These are phyloP conservation scores for Dacryopinax spathularia DNA, from an alignment of 768 basidiomycete genomes.

Conservation along the genomic window DNA sequence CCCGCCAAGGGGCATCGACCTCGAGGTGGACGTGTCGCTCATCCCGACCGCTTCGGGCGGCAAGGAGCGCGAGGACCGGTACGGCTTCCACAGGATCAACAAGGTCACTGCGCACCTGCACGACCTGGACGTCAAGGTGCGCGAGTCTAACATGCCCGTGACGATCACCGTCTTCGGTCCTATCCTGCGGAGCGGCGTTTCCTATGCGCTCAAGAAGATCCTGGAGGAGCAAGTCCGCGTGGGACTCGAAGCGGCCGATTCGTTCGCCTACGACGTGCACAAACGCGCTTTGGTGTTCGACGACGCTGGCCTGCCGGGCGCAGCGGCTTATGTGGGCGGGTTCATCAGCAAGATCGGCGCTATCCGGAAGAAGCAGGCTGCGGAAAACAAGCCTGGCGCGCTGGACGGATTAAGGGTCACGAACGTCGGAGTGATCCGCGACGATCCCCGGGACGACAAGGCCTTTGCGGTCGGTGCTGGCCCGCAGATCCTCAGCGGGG, in stretches of 20 bases:
- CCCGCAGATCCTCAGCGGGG: conserved; percentile 54
- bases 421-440: conserved; percentile 48
- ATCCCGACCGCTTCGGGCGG: conserved; percentile 38
- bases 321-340: conserved; percentile 40
- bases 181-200: conserved; percentile 40
- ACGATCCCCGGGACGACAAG: conserved; percentile 27
- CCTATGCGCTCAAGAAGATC: conserved; percentile 45
- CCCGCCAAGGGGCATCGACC: conserved; percentile 51
- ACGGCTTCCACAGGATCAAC: conserved; percentile 48
- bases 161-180: conserved; percentile 51
- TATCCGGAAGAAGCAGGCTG: conserved; percentile 32
- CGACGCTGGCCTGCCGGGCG: conserved; percentile 43
- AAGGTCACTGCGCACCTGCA: conserved; percentile 41
- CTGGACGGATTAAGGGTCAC: conserved; percentile 40
- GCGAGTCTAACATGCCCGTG: conserved; percentile 45
- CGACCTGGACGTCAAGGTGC: conserved; percentile 40
- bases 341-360: conserved; percentile 57
- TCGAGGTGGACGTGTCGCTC: conserved; percentile 51
- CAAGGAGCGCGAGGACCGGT: conserved; percentile 31
- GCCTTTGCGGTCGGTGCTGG: conserved; percentile 55
- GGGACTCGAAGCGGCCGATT: conserved; percentile 40
- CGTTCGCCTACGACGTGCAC: conserved; percentile 43
- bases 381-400: too few species aligned
- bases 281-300: conserved; percentile 47
- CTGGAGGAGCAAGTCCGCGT: conserved; percentile 42